Evolutionary conservation across 306 rosid genomes (phyloP), one percentile per base, ranked within the genome.

Genomic region (Casuarina equisetifolia): DNA sequence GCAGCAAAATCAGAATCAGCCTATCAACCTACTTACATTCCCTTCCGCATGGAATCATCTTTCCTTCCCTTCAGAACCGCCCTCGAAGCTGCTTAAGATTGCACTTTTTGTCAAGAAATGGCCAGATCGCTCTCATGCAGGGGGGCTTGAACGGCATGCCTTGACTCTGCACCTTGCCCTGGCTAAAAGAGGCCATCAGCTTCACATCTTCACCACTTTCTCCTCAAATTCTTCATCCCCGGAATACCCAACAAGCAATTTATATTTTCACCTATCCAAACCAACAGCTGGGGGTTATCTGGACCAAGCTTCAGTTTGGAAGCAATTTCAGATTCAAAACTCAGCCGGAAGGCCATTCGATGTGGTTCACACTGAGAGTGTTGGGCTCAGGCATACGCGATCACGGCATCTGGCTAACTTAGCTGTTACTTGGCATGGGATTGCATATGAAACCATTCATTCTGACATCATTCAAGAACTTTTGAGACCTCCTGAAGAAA

Each of bases 71-170:
- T n/a, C 85, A 72, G 74, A 74, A 10, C 85, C 84, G 64, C 91
- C 90, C 42, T 8, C 76, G 7, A 88, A 86, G 25, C 44, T 85
- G 17, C 89, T 88, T 0, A 92, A 88, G 84, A 85, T 90, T 70
- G 95, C 91, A 10, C 89, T 88, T 36, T 92, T 90, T 75, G 93
- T 92, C 78, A 92, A 84, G 89, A 90, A 88, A 86, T 92, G 97
- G 95, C 93, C 95, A 42, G 87, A 84, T 0, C 76, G 19, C 78
- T 90, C 93, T 77, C 90, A 75, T 3, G 93, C 90, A 1, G 90
- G 95, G 1, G 95, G 95, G 35, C 95, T 92, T 5, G 95, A 92
- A 85, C 86, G 95, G 70, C 97, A 90, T 45, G 93, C 97, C 62
- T 69, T 82, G 50, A 90, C 95, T 16, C 95, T 88, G 63, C 95